Percentiles rank a stretch among this genome's conserved stretches.
Evolutionary conservation across 2,329 filamentous ascomycete genomes (phyloP).

Genomic region (Penicillium hesseltinei): DNA sequence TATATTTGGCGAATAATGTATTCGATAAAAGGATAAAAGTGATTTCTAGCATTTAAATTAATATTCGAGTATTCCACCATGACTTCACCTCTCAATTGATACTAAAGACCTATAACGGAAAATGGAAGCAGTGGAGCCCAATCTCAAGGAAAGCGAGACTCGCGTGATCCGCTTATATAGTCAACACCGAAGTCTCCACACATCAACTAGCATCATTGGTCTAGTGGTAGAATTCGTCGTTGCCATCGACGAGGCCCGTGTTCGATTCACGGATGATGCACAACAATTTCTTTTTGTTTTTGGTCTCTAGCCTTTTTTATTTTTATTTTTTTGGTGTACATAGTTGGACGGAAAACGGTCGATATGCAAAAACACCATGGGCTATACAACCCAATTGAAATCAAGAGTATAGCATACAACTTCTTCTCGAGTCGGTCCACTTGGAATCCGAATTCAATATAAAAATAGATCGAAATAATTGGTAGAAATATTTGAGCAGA

Average conservation of each 20-base stretch:
- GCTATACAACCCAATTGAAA: no score
- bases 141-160: no score
- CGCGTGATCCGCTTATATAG: not conserved
- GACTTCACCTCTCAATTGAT: not conserved
- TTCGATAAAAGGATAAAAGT: not conserved
- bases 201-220: constrained; percentile 39
- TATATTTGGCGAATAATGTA: not conserved
- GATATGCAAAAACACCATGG: not conserved
- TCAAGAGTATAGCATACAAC: not conserved
- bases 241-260: constrained; percentile 47
- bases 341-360: not conserved
- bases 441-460: not conserved
- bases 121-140: not conserved
- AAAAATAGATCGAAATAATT: not conserved
- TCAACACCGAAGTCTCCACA: not conserved
- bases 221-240: constrained; percentile 43
- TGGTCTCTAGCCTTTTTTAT: not conserved
- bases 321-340: not conserved
- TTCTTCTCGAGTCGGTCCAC: not conserved
- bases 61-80: no score
- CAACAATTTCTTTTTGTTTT: constrained; percentile 12
- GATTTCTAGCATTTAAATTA: not conserved
- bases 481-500: not conserved
- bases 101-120: not conserved
- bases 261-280: constrained; percentile 50